These are phyloP conservation scores for Pichia thaimueangensis DNA, from an alignment of 805 yeast species.

Conservation along the genomic window DNA sequence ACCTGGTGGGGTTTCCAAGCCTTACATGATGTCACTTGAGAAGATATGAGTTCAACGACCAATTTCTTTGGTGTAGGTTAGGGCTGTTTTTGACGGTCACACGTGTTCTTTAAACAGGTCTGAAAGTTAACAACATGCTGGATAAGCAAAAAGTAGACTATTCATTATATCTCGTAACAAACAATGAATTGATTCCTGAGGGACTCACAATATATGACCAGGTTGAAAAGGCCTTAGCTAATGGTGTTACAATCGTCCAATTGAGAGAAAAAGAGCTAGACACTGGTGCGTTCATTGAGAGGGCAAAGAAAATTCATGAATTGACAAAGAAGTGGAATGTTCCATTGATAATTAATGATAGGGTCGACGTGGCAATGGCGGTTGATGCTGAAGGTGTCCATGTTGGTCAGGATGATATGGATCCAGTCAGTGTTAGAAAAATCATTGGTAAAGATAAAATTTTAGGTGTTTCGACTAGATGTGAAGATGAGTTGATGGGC, in stretches of 20 bases:
- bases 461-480: conserved; percentile 71
- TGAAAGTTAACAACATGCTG: background rate
- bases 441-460: conserved; percentile 70
- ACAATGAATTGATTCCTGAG: conserved; percentile 65
- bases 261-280: conserved; percentile 71
- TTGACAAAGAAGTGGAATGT: conserved; percentile 54
- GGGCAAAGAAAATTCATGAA: conserved; percentile 55
- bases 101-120: no score
- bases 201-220: conserved; percentile 50
- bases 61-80: no score
- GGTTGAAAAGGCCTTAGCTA: conserved; percentile 54
- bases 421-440: conserved; percentile 47
- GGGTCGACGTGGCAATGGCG: conserved; percentile 86
- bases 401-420: conserved; percentile 90
- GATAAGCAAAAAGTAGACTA: conserved; percentile 36
- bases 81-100: no score
- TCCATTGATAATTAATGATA: conserved; percentile 79
- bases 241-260: conserved; percentile 79
- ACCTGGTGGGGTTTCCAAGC: no score
- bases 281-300: conserved; percentile 58
- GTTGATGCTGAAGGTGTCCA: conserved; percentile 78
- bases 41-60: no score
- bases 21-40: no score
- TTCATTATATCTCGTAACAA: conserved; percentile 72
- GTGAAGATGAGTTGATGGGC: conserved; percentile 42